phyloP scores from a whole-genome alignment of 257 asterid genomes.

The Haberlea rhodopensis region DNA sequence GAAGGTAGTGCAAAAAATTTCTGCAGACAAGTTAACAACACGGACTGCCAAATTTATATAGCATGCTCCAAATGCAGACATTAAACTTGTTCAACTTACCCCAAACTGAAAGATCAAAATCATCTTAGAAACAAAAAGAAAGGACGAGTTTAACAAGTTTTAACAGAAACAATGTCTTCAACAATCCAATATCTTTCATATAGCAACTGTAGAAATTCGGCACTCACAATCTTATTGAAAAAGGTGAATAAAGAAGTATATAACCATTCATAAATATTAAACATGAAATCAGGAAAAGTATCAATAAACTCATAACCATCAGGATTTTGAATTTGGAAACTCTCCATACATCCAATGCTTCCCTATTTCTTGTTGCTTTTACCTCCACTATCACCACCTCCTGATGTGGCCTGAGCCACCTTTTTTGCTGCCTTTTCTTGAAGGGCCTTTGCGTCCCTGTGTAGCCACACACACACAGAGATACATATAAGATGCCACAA shows the following conservation, averaged over 20 bases:
- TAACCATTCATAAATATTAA: too few relatives aligned
- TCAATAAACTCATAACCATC: too few relatives aligned
- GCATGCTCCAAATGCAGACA: not conserved
- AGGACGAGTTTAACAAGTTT: not conserved
- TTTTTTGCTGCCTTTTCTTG: slow-evolving; percentile 84
- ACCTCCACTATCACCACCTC: slow-evolving; percentile 55
- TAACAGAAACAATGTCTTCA: not conserved
- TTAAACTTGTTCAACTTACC: not conserved
- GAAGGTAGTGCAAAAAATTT: not conserved
- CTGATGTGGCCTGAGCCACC: slow-evolving; percentile 55
- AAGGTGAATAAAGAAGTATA: slow-evolving; percentile 8
- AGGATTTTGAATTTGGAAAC: too few relatives aligned
- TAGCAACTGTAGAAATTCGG: slow-evolving; percentile 2
- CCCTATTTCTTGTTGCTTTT: slow-evolving; percentile 67
- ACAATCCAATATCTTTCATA: slow-evolving; percentile 10
- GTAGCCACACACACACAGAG: slow-evolving; percentile 16
- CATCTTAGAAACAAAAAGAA: not conserved
- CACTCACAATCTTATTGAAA: slow-evolving; percentile 12
- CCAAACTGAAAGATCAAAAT: not conserved
- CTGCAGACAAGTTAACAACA: not conserved
- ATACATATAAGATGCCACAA: too few relatives aligned
- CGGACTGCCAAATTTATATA: not conserved
- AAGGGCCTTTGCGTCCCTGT: slow-evolving; percentile 85
- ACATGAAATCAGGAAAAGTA: slow-evolving; percentile 18
- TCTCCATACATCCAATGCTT: too few relatives aligned